Base-by-base conservation (phyloP, 768 basidiomycete species). In the Tylopilus sp. region DNA sequence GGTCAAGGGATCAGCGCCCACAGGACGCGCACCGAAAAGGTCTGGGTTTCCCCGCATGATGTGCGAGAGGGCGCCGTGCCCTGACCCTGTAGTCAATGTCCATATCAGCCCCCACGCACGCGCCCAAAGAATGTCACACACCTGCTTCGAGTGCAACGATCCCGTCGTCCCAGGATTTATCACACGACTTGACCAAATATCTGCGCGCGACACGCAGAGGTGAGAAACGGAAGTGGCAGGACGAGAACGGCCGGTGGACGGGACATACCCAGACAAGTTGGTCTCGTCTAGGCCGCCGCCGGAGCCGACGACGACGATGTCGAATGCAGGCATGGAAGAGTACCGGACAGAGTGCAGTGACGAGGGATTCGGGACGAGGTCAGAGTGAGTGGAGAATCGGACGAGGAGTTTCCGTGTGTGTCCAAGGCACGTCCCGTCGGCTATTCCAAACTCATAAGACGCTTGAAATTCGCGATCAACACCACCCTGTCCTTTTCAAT, bases 281-380 rank as follows among this genome's bases (percentile, higher is more conserved):
- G 85, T 87, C 71, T 98, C 95, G 61, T 86, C 80, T 9, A 92
- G 92, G 45, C 95, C 95, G 41, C 95, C 95, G 52, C 93, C 92
- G 60, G 84, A 82, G 44, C 86, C 95, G 33, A 92, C 83, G 59
- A 88, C 86, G 54, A 92, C 73, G 59, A 92, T 63, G 67, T 90
- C 84, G 67, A 92, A 92, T 11, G 68, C 62, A 49, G 76, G 71
- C 78, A 77, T 80, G 51, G 19, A 29, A 40, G 6, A 22, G 16
- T 7, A 29, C 3, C 16, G 16, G 11, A 25, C 24, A 26, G 16
- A 2, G 10, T 8, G 41, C 21, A 45, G 21, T 11, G 7, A 12
- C n/a, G 24, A 33, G 3, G 29, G 29, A 12, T 30, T 30, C 29
- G 29, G 30, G 12, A 43, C 17, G 19, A 37, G 26, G 31, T 9